Evolutionary conservation across 2,329 filamentous ascomycete species (phyloP).

Genomic region (Alternaria gaisen): DNA sequence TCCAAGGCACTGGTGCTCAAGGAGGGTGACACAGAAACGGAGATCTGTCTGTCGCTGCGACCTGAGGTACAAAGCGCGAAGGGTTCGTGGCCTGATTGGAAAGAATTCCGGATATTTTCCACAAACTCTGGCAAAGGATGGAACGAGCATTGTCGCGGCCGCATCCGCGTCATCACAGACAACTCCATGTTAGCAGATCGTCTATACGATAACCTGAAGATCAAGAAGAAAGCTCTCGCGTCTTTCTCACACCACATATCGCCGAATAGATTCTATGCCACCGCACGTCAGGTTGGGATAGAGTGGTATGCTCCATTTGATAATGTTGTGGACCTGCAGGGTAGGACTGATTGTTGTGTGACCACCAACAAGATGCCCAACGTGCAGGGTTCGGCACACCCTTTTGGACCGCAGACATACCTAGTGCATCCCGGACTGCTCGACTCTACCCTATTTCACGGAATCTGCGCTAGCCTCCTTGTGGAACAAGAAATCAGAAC

Average conservation of each 20-base stretch:
- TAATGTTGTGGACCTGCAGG: constrained; percentile 13
- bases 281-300: not conserved
- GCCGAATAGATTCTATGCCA: not conserved
- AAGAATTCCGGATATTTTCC: constrained; percentile 29
- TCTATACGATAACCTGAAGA: not conserved
- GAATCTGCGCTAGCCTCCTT: constrained; percentile 5
- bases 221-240: constrained; percentile 7
- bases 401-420: constrained; percentile 27
- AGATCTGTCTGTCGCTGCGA: constrained; percentile 29
- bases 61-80: not conserved
- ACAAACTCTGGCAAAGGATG: constrained; percentile 20
- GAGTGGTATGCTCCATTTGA: constrained; percentile 18
- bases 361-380: constrained; percentile 1
- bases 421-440: constrained; percentile 13
- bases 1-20: constrained; percentile 32
- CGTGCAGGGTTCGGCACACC: constrained; percentile 16
- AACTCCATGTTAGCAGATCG: too few species aligned
- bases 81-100: constrained; percentile 16
- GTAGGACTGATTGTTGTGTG: not conserved
- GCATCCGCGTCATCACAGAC: constrained; percentile 9
- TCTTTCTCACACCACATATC: constrained; percentile 12
- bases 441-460: constrained; percentile 14
- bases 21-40: constrained; percentile 35
- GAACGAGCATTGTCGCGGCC: constrained; percentile 26
- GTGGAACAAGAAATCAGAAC: not conserved